Base-by-base conservation (phyloP, 106 monocot genomes). In the Dactylorhiza incarnata region DNA sequence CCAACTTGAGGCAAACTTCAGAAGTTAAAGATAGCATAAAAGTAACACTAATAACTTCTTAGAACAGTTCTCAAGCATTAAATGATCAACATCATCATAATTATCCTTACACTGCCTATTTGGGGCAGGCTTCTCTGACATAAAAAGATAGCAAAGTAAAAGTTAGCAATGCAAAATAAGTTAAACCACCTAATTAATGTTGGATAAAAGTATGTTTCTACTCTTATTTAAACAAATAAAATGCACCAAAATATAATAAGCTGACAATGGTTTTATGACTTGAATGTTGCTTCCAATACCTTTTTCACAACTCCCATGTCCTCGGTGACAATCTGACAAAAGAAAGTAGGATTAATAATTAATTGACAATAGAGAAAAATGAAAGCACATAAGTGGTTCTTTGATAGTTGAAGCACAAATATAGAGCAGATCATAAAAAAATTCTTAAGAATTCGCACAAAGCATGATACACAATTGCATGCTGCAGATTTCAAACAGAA, bases 221-320 rank as follows among this genome's bases (percentile, higher is more conserved):
- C 45, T 8, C 69, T 69, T 44, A 46, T 4, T 24, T 29, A 65
- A 65, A 65, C 65, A 65, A 65, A 65, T 22, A 59, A 69, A 69
- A 69, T n/a, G 45, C 69, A 45, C 45, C 13, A 69, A 46, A 68
- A 69, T 19, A 66, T 23, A 69, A 45, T 7, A 69, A 46, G 44
- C 6, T 44, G 45, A 68, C 15, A 69, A 46, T 69, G 2, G 14
- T 25, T 46, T 3, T 46, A 19, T 45, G 9, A 45, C 37, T 37
- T n/a, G 3, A 69, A 65, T 10, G 29, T 26, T 65, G 44, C 45
- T 67, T 45, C 1, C 14, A 78, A 69, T 87, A 91, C 90, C 90
- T 85, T 83, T 67, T 91, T 91, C 25, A 91, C 56, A 23, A 91
- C 81, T 6, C 85, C 90, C 66, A 91, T 47, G 76, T 91, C 90